Base-by-base conservation (phyloP, 805 yeast genomes). In the Saccharomycopsis sp. region DNA sequence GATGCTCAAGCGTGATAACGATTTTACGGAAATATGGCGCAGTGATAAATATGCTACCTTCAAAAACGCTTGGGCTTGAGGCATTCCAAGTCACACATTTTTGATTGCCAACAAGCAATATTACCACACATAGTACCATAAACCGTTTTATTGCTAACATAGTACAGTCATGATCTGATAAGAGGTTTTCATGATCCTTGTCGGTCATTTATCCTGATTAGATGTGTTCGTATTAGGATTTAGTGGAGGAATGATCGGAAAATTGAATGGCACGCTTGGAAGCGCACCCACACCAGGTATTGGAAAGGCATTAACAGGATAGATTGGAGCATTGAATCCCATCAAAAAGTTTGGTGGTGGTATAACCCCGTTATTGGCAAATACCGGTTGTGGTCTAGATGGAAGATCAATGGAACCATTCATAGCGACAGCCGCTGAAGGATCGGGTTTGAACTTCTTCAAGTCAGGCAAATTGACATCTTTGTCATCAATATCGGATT, bases 321-420 rank as follows among this genome's bases (percentile, higher is more conserved):
- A 61, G 64, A 55, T 55, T 37, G 52, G 52, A 18, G 57, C 59
- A 50, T 57, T 48, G 59, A 54, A 50, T 15, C 54, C 50, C 14
- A 62, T 47, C 18, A 50, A 40, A 50, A 51, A 55, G 24, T 50
- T 52, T 14, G 50, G 34, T 24, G 44, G 47, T 5, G 48, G 48
- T 4, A 44, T 44, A 16, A 44, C 21, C 18, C 21, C 48, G 16
- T 18, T 18, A 44, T 44, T 44, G 21, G 4, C 21, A 44, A 44
- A 44, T 20, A 44, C 21, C 8, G 48, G 21, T 21, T 53, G 51
- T n/a, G 64, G 64, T 44, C 44, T 59, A 8, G 58, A 20, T 24
- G 62, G 63, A 23, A 57, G 57, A 7, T 37, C 55, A 48, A 54
- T 53, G 41, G 16, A 50, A 55, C 46, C 34, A 44, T 53, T 52